These are phyloP conservation scores for Leccinum subtestaceum DNA, from an alignment of 768 basidiomycete genomes.

Conservation along the genomic window DNA sequence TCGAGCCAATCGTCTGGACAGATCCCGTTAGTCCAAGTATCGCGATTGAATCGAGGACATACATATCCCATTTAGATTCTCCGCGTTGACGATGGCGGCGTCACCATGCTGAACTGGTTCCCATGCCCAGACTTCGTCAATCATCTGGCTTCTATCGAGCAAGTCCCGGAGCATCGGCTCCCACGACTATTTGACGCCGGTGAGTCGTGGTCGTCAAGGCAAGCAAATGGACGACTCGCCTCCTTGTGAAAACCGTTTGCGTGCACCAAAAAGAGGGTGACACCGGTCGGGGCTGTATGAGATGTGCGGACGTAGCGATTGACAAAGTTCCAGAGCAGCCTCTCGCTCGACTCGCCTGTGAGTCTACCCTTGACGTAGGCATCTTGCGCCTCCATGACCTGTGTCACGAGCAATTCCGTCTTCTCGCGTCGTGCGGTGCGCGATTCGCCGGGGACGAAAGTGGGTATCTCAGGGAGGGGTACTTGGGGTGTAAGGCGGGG, in stretches of 20 bases:
- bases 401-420: slow-evolving; percentile 12
- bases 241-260: slow-evolving; percentile 90
- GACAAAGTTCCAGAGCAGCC: slow-evolving; percentile 62
- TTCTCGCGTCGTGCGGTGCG: slow-evolving; percentile 11
- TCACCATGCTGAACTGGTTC: slow-evolving; percentile 88
- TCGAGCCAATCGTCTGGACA: slow-evolving; percentile 73
- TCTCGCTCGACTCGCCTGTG: slow-evolving; percentile 17
- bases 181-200: slow-evolving; percentile 58
- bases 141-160: slow-evolving; percentile 40
- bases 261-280: slow-evolving; percentile 77
- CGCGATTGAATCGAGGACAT: slow-evolving; percentile 24
- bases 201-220: not conserved
- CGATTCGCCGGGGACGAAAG: not conserved
- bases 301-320: slow-evolving; percentile 58
- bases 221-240: slow-evolving; percentile 39
- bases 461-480: slow-evolving; percentile 23
- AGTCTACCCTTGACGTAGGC: slow-evolving; percentile 18
- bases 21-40: not conserved
- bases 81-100: slow-evolving; percentile 66
- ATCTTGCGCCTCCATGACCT: slow-evolving; percentile 18
- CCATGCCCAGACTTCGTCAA: slow-evolving; percentile 80
- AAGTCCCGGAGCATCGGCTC: slow-evolving; percentile 62
- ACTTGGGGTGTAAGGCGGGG: slow-evolving; percentile 24
- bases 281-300: not conserved
- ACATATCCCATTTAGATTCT: slow-evolving; percentile 58